Evolutionary conservation across 2,329 filamentous ascomycete species (phyloP).

Genomic region (Teratosphaeria zuluensis): DNA sequence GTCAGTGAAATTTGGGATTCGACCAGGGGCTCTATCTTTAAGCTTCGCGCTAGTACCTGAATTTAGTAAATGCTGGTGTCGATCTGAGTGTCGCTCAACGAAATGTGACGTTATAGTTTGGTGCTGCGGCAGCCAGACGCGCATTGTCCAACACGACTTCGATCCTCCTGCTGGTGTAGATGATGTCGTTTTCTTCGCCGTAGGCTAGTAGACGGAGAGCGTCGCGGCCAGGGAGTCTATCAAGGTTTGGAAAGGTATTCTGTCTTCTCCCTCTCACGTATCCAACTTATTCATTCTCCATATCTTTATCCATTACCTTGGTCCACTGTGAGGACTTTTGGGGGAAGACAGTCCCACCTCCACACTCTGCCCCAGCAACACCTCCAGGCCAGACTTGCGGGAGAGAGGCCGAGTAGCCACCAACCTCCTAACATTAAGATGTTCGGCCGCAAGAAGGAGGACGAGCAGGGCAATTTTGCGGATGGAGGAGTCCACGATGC

Average conservation of each 20-base stretch:
- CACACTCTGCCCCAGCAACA: background rate
- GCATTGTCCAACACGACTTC: background rate
- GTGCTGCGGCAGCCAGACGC: background rate
- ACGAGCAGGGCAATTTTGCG: slow-evolving; percentile 3
- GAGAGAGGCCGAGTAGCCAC: background rate
- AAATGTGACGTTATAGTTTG: background rate
- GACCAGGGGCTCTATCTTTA: background rate
- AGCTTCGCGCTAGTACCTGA: background rate
- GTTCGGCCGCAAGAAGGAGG: slow-evolving; percentile 23
- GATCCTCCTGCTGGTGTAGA: background rate
- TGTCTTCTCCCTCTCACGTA: background rate
- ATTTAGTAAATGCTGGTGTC: background rate
- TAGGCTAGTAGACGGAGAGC: background rate
- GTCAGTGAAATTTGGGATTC: background rate
- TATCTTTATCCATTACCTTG: background rate
- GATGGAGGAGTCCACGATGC: slow-evolving; percentile 4
- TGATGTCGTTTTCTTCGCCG: background rate
- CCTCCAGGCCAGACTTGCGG: background rate
- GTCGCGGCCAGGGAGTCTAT: background rate
- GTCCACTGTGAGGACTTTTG: background rate
- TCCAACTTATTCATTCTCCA: background rate
- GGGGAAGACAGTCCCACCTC: background rate
- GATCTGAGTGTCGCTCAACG: background rate
- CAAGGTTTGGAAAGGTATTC: background rate
- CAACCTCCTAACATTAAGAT: slow-evolving; percentile 10